These are phyloP conservation scores for Daedalea quercina DNA, from an alignment of 768 basidiomycete species.

Conservation along the genomic window DNA sequence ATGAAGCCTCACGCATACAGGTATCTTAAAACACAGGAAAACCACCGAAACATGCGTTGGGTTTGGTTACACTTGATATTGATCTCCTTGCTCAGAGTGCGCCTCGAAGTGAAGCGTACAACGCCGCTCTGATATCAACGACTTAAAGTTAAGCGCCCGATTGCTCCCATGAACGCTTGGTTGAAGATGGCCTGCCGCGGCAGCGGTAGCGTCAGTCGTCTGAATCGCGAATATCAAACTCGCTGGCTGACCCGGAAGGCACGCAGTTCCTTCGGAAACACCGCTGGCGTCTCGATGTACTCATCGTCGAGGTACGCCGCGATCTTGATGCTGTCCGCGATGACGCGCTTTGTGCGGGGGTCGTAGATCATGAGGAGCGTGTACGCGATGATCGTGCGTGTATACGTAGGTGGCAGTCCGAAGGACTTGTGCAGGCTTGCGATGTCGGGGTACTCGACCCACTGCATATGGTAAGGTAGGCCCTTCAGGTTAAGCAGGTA, in stretches of 20 bases:
- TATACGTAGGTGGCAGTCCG: conserved; percentile 29
- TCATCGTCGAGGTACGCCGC: conserved; percentile 21
- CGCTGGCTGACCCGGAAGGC: conserved; percentile 9
- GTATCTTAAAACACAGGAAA: too few relatives aligned
- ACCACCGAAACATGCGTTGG: too few relatives aligned
- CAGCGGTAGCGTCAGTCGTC: background rate
- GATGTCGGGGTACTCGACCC: conserved; percentile 49
- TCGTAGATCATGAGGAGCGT: conserved; percentile 24
- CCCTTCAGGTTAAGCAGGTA: conserved; percentile 33
- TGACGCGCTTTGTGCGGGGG: conserved; percentile 12
- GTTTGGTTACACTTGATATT: too few relatives aligned
- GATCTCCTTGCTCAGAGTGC: too few relatives aligned
- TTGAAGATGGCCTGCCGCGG: conserved; percentile 16
- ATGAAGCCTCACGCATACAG: too few relatives aligned
- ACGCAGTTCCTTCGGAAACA: conserved; percentile 28
- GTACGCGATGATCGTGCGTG: conserved; percentile 18
- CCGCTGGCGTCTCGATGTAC: conserved; percentile 24
- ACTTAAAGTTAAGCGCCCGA: too few relatives aligned
- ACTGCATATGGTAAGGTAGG: conserved; percentile 38
- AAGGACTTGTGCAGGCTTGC: conserved; percentile 26
- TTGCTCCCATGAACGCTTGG: too few relatives aligned
- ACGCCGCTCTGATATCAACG: too few relatives aligned
- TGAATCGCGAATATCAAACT: too few relatives aligned
- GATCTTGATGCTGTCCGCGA: conserved; percentile 23
- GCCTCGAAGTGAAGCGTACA: too few relatives aligned